phyloP scores from a whole-genome alignment of 257 asterid species.

The Dorcoceras hygrometricum region DNA sequence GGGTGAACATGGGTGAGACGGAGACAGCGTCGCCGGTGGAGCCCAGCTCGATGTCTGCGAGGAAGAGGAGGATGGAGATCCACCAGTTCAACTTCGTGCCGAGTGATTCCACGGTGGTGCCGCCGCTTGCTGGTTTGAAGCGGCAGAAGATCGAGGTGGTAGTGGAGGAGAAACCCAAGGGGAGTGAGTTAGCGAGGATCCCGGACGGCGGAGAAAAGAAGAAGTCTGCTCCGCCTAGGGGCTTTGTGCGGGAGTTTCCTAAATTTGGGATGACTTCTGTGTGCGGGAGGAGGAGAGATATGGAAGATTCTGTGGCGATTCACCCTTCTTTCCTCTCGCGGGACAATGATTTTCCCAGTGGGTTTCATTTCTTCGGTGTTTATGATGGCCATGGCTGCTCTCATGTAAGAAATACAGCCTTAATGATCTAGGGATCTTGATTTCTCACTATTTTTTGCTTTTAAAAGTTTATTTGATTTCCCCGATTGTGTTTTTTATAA shows the following conservation, averaged over 20 bases:
- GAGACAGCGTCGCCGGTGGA: constrained; percentile 61
- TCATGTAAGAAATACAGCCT: constrained; percentile 43
- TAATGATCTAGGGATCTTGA: no score
- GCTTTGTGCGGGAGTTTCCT: constrained; percentile 27
- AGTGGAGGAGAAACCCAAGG: not conserved
- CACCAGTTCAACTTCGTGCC: constrained; percentile 71
- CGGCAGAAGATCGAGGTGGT: constrained; percentile 34
- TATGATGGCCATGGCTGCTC: constrained; percentile 99
- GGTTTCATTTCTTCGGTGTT: constrained; percentile 71
- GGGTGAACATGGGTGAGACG: constrained; percentile 59
- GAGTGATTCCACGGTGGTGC: constrained; percentile 55
- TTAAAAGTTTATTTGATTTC: no score
- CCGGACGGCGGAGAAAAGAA: constrained; percentile 5
- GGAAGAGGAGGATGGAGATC: constrained; percentile 70
- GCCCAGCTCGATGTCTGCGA: constrained; percentile 54
- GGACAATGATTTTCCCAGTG: constrained; percentile 20
- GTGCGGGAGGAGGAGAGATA: constrained; percentile 84
- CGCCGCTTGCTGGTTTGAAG: constrained; percentile 34
- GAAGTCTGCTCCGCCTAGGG: constrained; percentile 13
- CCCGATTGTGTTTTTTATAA: not conserved
- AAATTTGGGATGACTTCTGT: constrained; percentile 71
- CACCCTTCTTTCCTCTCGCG: constrained; percentile 43
- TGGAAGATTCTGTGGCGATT: constrained; percentile 85
- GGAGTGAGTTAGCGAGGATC: constrained; percentile 14
- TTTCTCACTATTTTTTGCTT: no score